phyloP scores from a whole-genome alignment of 1,284 basidiomycete species.

The Schizopora paradoxa region DNA sequence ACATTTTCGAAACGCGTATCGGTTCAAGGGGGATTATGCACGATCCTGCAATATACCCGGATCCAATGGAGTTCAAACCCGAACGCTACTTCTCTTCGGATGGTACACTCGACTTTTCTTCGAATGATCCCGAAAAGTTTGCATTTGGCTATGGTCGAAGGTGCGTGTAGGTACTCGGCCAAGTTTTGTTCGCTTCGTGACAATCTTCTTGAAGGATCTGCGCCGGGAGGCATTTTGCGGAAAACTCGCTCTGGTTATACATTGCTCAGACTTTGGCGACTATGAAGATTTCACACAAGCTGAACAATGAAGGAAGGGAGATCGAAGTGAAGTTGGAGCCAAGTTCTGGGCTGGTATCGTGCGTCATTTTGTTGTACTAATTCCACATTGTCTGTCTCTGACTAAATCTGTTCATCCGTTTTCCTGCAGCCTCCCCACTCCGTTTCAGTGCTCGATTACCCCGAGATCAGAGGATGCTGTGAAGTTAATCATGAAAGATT shows the following conservation, averaged over 20 bases:
- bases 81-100: neutral
- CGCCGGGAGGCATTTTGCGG: slow-evolving; percentile 3
- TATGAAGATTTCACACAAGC: slow-evolving; percentile 4
- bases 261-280: slow-evolving; percentile 1
- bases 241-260: slow-evolving; percentile 3
- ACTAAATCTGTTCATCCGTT: neutral
- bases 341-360: slow-evolving; percentile 6
- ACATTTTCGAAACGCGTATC: neutral
- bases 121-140: neutral
- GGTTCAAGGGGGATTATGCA: neutral
- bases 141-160: slow-evolving; percentile 1
- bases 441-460: neutral
- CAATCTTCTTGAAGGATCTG: slow-evolving; percentile 4
- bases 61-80: neutral
- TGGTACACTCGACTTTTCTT: too few species aligned
- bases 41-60: neutral
- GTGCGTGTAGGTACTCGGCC: neutral
- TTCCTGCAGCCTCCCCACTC: neutral
- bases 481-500: too few species aligned
- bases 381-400: neutral
- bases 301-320: slow-evolving; percentile 1
- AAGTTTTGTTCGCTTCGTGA: neutral
- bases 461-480: slow-evolving; percentile 3
- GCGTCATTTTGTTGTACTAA: neutral
- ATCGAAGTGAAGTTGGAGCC: slow-evolving; percentile 2